Base-by-base conservation (phyloP, 2,329 filamentous ascomycete genomes). In the Phaeomoniella chlamydospora region DNA sequence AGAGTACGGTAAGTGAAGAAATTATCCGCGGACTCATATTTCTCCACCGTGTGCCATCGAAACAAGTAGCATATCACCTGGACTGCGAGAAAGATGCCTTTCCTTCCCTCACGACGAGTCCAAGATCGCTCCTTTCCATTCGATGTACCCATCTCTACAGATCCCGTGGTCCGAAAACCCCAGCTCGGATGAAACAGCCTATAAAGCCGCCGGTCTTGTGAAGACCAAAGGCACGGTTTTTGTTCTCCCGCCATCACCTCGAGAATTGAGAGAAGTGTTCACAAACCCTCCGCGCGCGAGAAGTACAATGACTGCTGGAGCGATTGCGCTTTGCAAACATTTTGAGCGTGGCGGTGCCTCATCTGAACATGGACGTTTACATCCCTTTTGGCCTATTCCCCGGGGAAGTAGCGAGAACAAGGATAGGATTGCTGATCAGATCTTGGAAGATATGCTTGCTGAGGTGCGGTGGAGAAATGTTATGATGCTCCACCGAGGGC, bases 281-380 rank as follows among this genome's bases (percentile, higher is more conserved):
- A 42, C 45, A 19, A 35, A 38, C 9, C 44, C 45, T 15, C 45
- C 44, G 5, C 39, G 45, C 15, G 39, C 45, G 12, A 40, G 41
- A 35, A 45, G 44, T 6, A 41, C 41, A n/a, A 44, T 46, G 44
- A 43, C 41, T 5, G 39, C 44, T 3, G 45, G 45, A 12, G 45
- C 45, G 16, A 41, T 45, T 10, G 45, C 45, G 1, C 43, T 48
- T n/a, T 46, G 44, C 34, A 48, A 48, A 33, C 45, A 48, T 34
- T 46, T 48, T 33, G 45, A 48, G 33, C 43, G 45, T 13, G 40
- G 44, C 9, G 41, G 39, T 14, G 36, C 41, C 10, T 43, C 42
- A 2, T 41, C 41, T 11, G 43, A 48, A 33, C 43, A 45, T 37
- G 41, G 41, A 13, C 35, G 36, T 11, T 33, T 31, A 2, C 45